Percentiles rank a stretch among this genome's conserved stretches.
Conservation (phyloP, 495 filamentous ascomycete genomes). For the Aspergillus cavernicola region DNA sequence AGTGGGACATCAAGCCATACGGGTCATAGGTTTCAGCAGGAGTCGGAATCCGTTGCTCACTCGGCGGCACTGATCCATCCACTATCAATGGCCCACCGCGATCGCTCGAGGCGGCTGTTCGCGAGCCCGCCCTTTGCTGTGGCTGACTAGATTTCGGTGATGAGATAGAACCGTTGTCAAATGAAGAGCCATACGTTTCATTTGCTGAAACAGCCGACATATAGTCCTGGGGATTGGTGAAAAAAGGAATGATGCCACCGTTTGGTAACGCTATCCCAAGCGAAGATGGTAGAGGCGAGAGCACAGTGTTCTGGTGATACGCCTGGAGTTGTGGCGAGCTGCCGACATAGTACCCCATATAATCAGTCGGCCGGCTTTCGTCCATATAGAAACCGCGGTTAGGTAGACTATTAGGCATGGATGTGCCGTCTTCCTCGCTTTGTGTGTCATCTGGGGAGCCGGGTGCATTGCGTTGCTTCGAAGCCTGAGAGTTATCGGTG, state of each 20-base stretch:
- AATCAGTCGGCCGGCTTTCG: slow-evolving; percentile 52
- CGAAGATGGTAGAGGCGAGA: slow-evolving; percentile 44
- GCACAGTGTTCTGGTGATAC: slow-evolving; percentile 42
- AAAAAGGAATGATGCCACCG: slow-evolving; percentile 42
- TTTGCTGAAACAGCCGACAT: slow-evolving; percentile 33
- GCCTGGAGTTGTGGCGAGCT: slow-evolving; percentile 52
- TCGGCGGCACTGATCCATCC: slow-evolving; percentile 41
- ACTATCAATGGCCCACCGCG: slow-evolving; percentile 45
- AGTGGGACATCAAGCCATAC: slow-evolving; percentile 30
- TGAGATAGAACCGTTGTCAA: slow-evolving; percentile 21
- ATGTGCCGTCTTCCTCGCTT: slow-evolving; percentile 40
- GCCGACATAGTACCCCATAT: slow-evolving; percentile 62
- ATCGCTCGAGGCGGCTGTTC: slow-evolving; percentile 25
- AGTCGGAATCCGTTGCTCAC: slow-evolving; percentile 28
- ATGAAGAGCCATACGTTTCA: slow-evolving; percentile 20
- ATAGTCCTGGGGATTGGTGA: slow-evolving; percentile 39
- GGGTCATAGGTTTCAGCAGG: slow-evolving; percentile 29
- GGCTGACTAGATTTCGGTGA: slow-evolving; percentile 15
- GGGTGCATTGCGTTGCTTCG: slow-evolving; percentile 29
- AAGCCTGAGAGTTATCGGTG: slow-evolving; percentile 33
- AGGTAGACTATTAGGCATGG: slow-evolving; percentile 39
- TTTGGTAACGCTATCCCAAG: slow-evolving; percentile 47
- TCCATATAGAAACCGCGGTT: slow-evolving; percentile 43
- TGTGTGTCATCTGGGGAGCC: slow-evolving; percentile 35
- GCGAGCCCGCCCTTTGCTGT: slow-evolving; percentile 21